Base-by-base conservation (phyloP, 768 basidiomycete genomes). In the Agrocybe pediades region DNA sequence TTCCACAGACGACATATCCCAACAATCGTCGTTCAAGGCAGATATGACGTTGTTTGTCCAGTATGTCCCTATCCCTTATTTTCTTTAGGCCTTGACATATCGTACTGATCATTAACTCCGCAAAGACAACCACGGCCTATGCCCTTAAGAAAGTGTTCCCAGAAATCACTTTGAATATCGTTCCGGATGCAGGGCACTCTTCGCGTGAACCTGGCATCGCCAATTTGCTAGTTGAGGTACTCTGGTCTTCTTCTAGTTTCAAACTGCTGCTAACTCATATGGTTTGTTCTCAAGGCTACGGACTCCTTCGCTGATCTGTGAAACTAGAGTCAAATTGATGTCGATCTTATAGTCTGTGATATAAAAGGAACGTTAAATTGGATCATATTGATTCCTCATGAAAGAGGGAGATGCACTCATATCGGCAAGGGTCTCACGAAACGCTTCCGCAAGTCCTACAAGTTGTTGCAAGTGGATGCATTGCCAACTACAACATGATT, bases 1-100 rank as follows among this genome's bases (percentile, higher is more conserved):
- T 36, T 40, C 17, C 49, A 5, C n/a, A 95, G 92, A 59, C 91
- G 94, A 13, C 86, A 94, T 71, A 93, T 97, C 60, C 94, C 94
- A 17, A 84, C 84, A 8, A 75, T 88, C 46, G 80, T 91, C 36
- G 80, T 94, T 3, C 92, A 95, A 74, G 92, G 92, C 33, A 78
- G 94, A 70, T 95, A 95, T 62, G 94, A 95, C 61, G 83, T 90
- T 13, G 82, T 97, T 43, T 97, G 94, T 65, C 90, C 93, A 9
- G 87, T 92, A 70, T 30, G 81, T 58, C 23, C 46, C 16, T 20
- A n/a, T 25, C 6, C 24, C 48, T 42, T 48, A 15, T 29, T 17
- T 5, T 33, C 16, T 29, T 44, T 20, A 16, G 15, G 16, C 11
- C 15, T 26, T 6, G 26, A 24, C 9, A 43, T 23, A 39, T 33